A percentile compares a stretch with the other conserved stretches of the same genome.
Evolutionary conservation across 2,329 filamentous ascomycete species (phyloP).

Genomic region (Claviceps maximensis): DNA sequence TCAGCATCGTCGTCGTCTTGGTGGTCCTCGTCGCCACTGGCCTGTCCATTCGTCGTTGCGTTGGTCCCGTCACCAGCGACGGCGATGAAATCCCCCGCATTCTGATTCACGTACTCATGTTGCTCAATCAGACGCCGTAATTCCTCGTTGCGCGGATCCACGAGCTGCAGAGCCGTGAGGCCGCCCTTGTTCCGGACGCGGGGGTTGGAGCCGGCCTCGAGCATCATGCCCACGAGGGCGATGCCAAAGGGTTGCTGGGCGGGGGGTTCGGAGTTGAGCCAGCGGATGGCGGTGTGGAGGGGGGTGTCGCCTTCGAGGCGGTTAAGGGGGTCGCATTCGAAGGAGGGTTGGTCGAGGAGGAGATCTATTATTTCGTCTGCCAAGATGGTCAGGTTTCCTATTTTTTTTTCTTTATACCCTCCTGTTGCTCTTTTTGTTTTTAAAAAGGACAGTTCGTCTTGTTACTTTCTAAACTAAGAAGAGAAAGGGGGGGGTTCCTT

Average conservation of each 20-base stretch:
- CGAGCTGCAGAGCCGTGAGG: slow-evolving; percentile 57
- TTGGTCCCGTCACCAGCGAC: slow-evolving; percentile 10
- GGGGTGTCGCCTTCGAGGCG: slow-evolving; percentile 63
- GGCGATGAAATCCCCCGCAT: slow-evolving; percentile 43
- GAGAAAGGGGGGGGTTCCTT: too few species aligned
- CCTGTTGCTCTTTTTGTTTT: background rate
- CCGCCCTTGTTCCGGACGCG: slow-evolving; percentile 56
- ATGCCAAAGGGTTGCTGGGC: slow-evolving; percentile 51
- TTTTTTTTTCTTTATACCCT: background rate
- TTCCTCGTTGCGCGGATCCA: slow-evolving; percentile 54
- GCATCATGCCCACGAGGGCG: slow-evolving; percentile 62
- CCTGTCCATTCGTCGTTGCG: background rate
- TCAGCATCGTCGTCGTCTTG: slow-evolving; percentile 43
- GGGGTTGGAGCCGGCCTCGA: slow-evolving; percentile 58
- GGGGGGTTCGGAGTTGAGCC: slow-evolving; percentile 54
- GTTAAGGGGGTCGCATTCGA: slow-evolving; percentile 72
- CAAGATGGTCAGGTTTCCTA: background rate
- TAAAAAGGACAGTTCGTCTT: too few species aligned
- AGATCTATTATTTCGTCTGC: slow-evolving; percentile 70
- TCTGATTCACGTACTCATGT: slow-evolving; percentile 53
- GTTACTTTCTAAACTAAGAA: too few species aligned
- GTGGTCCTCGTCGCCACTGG: too few species aligned
- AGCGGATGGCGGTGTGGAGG: slow-evolving; percentile 65
- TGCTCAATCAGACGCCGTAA: slow-evolving; percentile 52
- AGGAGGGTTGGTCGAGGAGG: slow-evolving; percentile 69